Evolutionary conservation across 495 filamentous ascomycete genomes (phyloP), one percentile per base, ranked within the genome.

Genomic region (Cercophora samala): DNA sequence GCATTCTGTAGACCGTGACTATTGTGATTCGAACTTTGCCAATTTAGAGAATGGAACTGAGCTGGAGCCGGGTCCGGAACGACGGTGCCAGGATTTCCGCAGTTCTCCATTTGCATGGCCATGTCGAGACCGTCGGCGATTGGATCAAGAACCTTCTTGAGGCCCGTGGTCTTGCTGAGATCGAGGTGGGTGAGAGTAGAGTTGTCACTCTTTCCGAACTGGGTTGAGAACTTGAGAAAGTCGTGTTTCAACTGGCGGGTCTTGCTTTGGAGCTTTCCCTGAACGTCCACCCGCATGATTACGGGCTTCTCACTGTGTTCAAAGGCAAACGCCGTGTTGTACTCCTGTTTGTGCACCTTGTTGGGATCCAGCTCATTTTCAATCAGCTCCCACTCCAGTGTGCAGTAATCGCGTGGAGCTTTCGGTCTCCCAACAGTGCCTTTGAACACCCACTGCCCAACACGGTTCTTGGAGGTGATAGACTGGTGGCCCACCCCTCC

Each of bases 281-380:
- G 55, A 22, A 72, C 63, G 55, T 70, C 64, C 22, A 72, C 70
- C 1, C 46, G 60, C 70, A 72, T 72, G 55, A 68, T 67, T 22
- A 72, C 66, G 5, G 65, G 65, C n/a, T 62, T 60, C n/a, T 37
- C 62, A 4, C 42, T 62, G 63, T 72, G 70, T 13, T 70, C 68
- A 22, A 72, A 72, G 2, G 68, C 66, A 51, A 72, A 72, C 13
- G 62, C 70, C 6, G 70, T 72, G 51, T 70, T 68, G 15, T 70
- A 60, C 29, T 46, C 58, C 24, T 70, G 69, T 19, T 46, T 66
- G 37, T 69, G 67, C 23, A 29, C 19, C 13, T 60, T 59, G 22
- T 13, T 23, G 4, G 23, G 32, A 8, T 67, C 61, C 3, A 70
- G 62, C 2, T 64, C 32, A 42, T 65, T 70, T 23, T 68, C 68